Evolutionary conservation across 805 yeast species (phyloP).

Genomic region (Lachancea waltii): DNA sequence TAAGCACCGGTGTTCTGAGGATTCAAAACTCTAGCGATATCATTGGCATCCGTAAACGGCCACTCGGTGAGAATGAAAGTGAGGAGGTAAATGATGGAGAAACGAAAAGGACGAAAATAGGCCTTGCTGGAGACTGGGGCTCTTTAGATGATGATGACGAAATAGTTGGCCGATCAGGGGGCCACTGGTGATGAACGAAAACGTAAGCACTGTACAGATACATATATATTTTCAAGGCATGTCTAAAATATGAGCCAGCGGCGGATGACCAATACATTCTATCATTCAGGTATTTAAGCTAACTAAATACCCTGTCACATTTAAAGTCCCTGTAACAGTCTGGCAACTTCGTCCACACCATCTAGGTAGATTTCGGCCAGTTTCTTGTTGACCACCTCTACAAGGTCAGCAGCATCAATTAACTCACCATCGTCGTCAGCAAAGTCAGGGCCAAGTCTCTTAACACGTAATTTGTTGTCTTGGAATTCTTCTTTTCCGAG

Average conservation of each 20-base stretch:
- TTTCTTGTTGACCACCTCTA: conserved; percentile 44
- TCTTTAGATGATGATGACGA: conserved; percentile 21
- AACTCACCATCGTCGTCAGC: conserved; percentile 82
- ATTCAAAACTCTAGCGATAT: conserved; percentile 19
- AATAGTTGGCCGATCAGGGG: conserved; percentile 18
- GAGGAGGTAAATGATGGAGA: neutral
- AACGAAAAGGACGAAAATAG: conserved; percentile 26
- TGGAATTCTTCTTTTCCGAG: conserved; percentile 88
- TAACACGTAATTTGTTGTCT: conserved; percentile 76
- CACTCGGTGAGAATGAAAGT: conserved; percentile 6
- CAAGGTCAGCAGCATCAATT: conserved; percentile 55
- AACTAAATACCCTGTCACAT: neutral
- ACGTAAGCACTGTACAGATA: neutral
- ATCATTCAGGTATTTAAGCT: too few relatives aligned
- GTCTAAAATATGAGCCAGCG: neutral
- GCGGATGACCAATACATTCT: too few relatives aligned
- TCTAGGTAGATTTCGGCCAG: conserved; percentile 44
- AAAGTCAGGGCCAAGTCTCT: conserved; percentile 83
- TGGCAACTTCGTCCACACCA: conserved; percentile 59
- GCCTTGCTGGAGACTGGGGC: conserved; percentile 32
- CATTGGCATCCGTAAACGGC: conserved; percentile 14
- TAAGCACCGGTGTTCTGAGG: conserved; percentile 44
- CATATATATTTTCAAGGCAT: neutral
- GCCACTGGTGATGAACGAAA: conserved; percentile 28
- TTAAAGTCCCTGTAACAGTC: conserved; percentile 52